phyloP scores from a whole-genome alignment of 2,329 filamentous ascomycete species.

The Penicillium verrucosum region DNA sequence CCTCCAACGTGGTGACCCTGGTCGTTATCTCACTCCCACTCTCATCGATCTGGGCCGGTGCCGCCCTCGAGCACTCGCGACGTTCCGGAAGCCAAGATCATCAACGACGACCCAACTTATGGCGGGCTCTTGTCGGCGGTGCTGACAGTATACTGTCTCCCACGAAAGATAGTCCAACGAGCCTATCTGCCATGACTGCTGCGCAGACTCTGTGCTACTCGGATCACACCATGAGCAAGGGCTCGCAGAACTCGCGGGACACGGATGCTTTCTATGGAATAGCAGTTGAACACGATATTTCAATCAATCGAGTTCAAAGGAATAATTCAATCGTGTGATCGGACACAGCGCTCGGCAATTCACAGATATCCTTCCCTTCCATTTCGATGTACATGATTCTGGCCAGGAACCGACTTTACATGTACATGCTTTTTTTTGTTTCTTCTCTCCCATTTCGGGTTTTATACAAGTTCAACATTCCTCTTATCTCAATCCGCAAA shows the following conservation, averaged over 20 bases:
- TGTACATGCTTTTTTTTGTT: background rate
- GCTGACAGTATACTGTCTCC: conserved; percentile 3
- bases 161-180: conserved; percentile 16
- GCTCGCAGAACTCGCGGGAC: conserved; percentile 13
- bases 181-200: conserved; percentile 14
- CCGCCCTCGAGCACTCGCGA: conserved; percentile 29
- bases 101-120: conserved; percentile 25
- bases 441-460: background rate
- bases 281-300: conserved; percentile 31
- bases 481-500: background rate
- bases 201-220: conserved; percentile 30
- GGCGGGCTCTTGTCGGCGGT: conserved; percentile 25
- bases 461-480: background rate
- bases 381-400: background rate
- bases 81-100: conserved; percentile 3
- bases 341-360: background rate
- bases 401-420: background rate
- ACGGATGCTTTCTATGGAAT: conserved; percentile 24
- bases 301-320: conserved; percentile 19
- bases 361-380: background rate
- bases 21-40: conserved; percentile 63
- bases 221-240: conserved; percentile 16
- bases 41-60: conserved; percentile 63
- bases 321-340: conserved; percentile 12
- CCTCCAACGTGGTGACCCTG: conserved; percentile 54